These are phyloP conservation scores for Tolypocladium album DNA, from an alignment of 2,329 filamentous ascomycete species.

Conservation along the genomic window DNA sequence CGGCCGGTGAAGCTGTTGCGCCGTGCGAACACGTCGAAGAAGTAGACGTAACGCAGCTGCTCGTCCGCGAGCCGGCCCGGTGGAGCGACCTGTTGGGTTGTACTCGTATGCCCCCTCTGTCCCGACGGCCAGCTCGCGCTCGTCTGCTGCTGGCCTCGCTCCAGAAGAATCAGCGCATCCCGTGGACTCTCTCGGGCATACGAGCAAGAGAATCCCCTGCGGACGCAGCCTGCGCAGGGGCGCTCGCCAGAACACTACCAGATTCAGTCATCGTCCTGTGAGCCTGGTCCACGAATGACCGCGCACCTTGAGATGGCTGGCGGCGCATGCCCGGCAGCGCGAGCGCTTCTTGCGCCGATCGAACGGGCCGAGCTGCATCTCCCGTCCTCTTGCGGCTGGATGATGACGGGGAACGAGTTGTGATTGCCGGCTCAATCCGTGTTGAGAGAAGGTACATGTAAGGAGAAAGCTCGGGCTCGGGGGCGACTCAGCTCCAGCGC, in stretches of 20 bases:
- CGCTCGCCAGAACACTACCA: constrained; percentile 19
- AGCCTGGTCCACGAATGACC: background rate
- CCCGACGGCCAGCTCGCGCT: background rate
- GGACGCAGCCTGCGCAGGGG: constrained; percentile 19
- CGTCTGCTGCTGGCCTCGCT: constrained; percentile 7
- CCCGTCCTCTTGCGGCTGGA: background rate
- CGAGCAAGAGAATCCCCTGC: constrained; percentile 11
- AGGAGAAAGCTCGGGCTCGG: background rate
- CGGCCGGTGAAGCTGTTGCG: constrained; percentile 16
- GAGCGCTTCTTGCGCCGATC: constrained; percentile 20
- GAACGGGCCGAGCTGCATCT: constrained; percentile 17
- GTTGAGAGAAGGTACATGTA: background rate
- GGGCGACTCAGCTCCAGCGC: background rate
- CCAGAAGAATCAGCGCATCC: constrained; percentile 10
- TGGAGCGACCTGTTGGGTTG: background rate
- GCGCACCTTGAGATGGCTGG: constrained; percentile 22
- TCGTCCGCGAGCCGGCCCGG: constrained; percentile 6
- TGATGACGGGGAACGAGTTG: background rate
- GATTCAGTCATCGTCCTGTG: background rate
- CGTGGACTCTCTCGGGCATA: constrained; percentile 5
- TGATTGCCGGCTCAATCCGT: background rate
- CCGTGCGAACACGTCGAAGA: constrained; percentile 17
- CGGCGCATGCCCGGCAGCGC: constrained; percentile 17
- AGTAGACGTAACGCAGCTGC: constrained; percentile 11
- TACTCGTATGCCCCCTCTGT: background rate